Evolutionary conservation across 257 asterid genomes (phyloP), one percentile per base, ranked within the genome.

Genomic region (Scutellaria galericulata): DNA sequence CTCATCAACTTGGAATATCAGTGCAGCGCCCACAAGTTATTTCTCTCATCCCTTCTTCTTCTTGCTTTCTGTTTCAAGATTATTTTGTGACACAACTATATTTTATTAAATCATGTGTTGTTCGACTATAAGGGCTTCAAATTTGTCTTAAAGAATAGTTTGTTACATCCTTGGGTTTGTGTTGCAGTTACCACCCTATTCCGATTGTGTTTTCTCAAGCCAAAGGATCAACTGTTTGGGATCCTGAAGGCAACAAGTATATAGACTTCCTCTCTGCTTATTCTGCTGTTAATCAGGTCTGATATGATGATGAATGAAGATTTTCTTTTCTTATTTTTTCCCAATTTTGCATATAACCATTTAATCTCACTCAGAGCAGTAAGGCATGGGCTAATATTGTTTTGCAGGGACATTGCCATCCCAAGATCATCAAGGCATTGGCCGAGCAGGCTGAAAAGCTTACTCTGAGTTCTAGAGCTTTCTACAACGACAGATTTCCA

Each of bases 401-500:
- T 52, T 64, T 83, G 80, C 83, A 92, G 98, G 99, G 99, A 70
- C 99, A 95, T 71, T 83, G 97, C 64, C 99, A 95, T 85, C 97
- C 98, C n/a, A 92, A 84, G 85, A 88, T 95, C 82, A 76, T 87
- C 86, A 85, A 86, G 78, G 95, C 97, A 40, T 77, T 95, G 82
- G 74, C 73, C 45, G 92, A 95, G 69, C 98, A 95, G 77, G 87
- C 97, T 67, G 85, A 85, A 78, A 92, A 70, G 81, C 95, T 95
- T 66, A 95, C 99, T 68, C 97, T 95, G 75, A 91, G 99, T 81
- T 95, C 99, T 52, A 85, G 99, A 81, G 98, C 98, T 71, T 95
- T 95, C 89, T 83, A 89, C 65, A 92, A 92, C 62, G 95, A 92
- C 76, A 80, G 12, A 64, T 91, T 93, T 75, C 98, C 97, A 7